Evolutionary conservation across 176 grass and related monocot species (phyloP), one percentile per base, ranked within the genome.

Genomic region (Eremochloa ophiuroides): DNA sequence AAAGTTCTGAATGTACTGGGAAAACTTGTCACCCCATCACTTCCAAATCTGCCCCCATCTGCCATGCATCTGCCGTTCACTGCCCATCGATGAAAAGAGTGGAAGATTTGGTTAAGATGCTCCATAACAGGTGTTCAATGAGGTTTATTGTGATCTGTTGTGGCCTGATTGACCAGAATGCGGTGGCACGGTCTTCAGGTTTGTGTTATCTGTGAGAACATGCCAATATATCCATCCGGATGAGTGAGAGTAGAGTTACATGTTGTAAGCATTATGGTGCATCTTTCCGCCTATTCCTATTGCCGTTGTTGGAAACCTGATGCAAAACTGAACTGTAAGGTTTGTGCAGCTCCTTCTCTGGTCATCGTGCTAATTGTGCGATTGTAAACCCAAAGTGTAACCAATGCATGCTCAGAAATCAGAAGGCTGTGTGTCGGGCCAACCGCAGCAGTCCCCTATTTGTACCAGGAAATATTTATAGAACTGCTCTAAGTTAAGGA

Each of bases 1-100:
- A 91, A 93, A 87, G 43, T 88, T 88, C 79, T 99, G 87, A 91
- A 99, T 88, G 91, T 99, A 39, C 59, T 93, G 27, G 87, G 87
- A 18, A 95, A 91, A 76, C 47, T 84, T 75, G 73, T 50, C 10
- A 51, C 81, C 12, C 75, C 61, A 30, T 9, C 44, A 22, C 26
- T 76, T 58, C 73, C 88, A 73, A 48, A 76, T n/a, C 80, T 87
- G 34, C 23, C 80, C n/a, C 7, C 87, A 60, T 89, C 88, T 28
- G 60, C 58, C 69, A 74, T 80, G 75, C 74, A 82, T 9, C 41
- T 67, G 79, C 61, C 64, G 6, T 85, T 83, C 59, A 44, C 73
- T 47, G 71, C 85, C 43, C 23, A 47, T 8, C 37, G 50, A 82
- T 84, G 77, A 90, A 70, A 85, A 66, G 69, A 84, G 63, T 7